phyloP scores from a whole-genome alignment of 75 land plant species.

The Chamaecyparis obtusa region DNA sequence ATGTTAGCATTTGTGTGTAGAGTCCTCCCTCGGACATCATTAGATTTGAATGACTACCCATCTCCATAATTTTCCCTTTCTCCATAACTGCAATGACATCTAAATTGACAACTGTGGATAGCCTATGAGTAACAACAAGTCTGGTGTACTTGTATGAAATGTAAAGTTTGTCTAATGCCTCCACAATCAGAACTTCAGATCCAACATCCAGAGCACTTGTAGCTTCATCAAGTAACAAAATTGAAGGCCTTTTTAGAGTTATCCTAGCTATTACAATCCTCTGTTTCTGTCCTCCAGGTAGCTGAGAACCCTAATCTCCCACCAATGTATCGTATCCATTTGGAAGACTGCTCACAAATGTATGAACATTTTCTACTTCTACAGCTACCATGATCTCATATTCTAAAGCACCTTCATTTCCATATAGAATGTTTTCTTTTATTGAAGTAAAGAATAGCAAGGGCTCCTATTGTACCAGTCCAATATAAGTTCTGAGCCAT shows the following conservation, averaged over 20 bases:
- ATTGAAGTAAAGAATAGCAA: conserved; percentile 89
- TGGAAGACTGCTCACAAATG: conserved; percentile 56
- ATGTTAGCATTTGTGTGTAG: conserved; percentile 19
- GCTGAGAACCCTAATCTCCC: conserved; percentile 58
- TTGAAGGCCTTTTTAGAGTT: conserved; percentile 47
- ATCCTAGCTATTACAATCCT: conserved; percentile 69
- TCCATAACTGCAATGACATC: conserved; percentile 63
- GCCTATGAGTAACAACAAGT: conserved; percentile 52
- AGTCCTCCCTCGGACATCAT: conserved; percentile 30
- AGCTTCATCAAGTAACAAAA: conserved; percentile 66
- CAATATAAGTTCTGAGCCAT: conserved; percentile 91
- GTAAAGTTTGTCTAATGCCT: conserved; percentile 33
- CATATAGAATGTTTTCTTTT: conserved; percentile 76
- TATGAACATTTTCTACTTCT: conserved; percentile 45
- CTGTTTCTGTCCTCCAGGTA: conserved; percentile 67
- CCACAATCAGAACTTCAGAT: conserved; percentile 43
- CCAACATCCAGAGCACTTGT: conserved; percentile 70
- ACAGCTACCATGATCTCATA: conserved; percentile 46
- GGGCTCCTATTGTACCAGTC: conserved; percentile 94
- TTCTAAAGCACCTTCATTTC: conserved; percentile 37
- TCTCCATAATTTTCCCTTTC: conserved; percentile 47
- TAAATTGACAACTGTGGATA: conserved; percentile 50
- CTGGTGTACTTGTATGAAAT: conserved; percentile 29
- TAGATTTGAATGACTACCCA: conserved; percentile 41
- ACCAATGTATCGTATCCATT: conserved; percentile 58